phyloP scores from a whole-genome alignment of 2,329 filamentous ascomycete genomes.

The Fusarium circinatum region DNA sequence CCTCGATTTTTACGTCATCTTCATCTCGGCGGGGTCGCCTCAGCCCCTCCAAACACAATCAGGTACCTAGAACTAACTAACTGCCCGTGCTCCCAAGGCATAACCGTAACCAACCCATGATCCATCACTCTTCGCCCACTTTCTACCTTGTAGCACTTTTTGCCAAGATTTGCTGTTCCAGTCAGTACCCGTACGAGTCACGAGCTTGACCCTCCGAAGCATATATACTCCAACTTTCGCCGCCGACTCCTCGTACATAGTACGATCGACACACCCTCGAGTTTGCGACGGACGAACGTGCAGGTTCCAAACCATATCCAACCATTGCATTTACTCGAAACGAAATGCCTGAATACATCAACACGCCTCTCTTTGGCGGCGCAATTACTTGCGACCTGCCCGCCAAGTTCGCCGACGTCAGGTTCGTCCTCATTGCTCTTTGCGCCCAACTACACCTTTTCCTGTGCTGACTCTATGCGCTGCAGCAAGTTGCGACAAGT shows the following conservation, averaged over 20 bases:
- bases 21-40: slow-evolving; percentile 23
- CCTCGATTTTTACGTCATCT: slow-evolving; percentile 35
- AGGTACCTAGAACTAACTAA: background rate
- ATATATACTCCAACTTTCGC: background rate
- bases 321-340: background rate
- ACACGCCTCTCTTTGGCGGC: slow-evolving; percentile 75
- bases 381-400: slow-evolving; percentile 77
- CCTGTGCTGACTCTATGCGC: slow-evolving; percentile 13
- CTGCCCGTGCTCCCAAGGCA: slow-evolving; percentile 6
- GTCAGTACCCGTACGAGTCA: slow-evolving; percentile 4
- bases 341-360: slow-evolving; percentile 65
- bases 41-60: slow-evolving; percentile 34
- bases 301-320: background rate
- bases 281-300: slow-evolving; percentile 12
- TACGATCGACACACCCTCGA: background rate
- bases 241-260: background rate
- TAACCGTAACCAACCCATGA: slow-evolving; percentile 23
- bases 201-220: slow-evolving; percentile 1
- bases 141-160: slow-evolving; percentile 17
- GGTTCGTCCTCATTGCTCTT: slow-evolving; percentile 55
- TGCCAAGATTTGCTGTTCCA: slow-evolving; percentile 20
- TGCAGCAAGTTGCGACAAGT: slow-evolving; percentile 76
- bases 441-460: slow-evolving; percentile 9
- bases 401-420: slow-evolving; percentile 75
- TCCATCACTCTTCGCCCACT: slow-evolving; percentile 28